Conservation (phyloP, 1,284 basidiomycete genomes). For the Inonotus obliquus region DNA sequence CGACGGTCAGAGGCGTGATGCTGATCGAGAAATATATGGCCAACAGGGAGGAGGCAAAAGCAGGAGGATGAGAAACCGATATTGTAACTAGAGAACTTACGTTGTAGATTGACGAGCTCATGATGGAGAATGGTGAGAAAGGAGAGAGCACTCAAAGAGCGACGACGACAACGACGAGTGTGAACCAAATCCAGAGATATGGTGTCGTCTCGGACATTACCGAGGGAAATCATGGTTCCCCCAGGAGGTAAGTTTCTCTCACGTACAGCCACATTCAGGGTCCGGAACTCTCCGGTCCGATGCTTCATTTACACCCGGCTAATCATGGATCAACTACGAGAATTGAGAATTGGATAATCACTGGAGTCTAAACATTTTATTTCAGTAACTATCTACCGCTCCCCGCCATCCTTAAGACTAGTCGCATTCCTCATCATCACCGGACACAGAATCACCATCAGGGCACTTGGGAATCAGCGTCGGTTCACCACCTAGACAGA, state of each 20-base stretch:
- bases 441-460: background rate
- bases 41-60: slow-evolving; percentile 1
- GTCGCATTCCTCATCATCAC: too few relatives aligned
- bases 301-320: too few relatives aligned
- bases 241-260: background rate
- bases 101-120: slow-evolving; percentile 47
- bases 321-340: too few relatives aligned
- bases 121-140: slow-evolving; percentile 17
- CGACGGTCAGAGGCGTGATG: background rate
- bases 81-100: slow-evolving; percentile 30
- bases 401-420: too few relatives aligned
- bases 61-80: slow-evolving; percentile 7
- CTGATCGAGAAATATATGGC: background rate
- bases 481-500: slow-evolving; percentile 2
- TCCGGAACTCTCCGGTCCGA: background rate
- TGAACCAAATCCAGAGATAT: too few relatives aligned
- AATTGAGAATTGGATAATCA: too few relatives aligned
- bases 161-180: too few relatives aligned
- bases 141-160: background rate
- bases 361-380: too few relatives aligned
- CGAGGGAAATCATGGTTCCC: background rate
- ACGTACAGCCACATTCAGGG: background rate
- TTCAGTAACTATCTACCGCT: too few relatives aligned
- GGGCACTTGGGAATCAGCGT: slow-evolving; percentile 17
- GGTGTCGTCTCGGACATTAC: too few relatives aligned